Evolutionary conservation across 2,329 filamentous ascomycete genomes (phyloP).

Genomic region (Tolypocladium amazonense): DNA sequence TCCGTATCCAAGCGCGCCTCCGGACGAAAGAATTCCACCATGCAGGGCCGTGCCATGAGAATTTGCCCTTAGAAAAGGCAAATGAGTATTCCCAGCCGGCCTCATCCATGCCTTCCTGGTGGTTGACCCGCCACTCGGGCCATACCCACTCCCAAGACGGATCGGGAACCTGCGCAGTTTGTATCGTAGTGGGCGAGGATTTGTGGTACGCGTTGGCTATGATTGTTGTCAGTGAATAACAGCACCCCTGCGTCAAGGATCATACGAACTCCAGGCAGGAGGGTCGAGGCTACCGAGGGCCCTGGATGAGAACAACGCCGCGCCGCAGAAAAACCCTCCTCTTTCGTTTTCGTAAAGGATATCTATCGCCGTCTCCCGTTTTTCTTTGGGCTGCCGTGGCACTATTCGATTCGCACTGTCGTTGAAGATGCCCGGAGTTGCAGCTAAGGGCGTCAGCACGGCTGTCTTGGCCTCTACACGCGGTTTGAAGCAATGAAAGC

Average conservation of each 20-base stretch:
- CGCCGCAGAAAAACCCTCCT: slow-evolving; percentile 79
- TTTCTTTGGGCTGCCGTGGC: slow-evolving; percentile 18
- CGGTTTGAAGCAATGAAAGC: background rate
- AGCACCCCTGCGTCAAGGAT: background rate
- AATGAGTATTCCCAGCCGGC: slow-evolving; percentile 97
- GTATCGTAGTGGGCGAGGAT: slow-evolving; percentile 54
- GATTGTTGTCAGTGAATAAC: background rate
- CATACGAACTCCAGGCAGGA: slow-evolving; percentile 58
- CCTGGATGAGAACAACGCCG: slow-evolving; percentile 77
- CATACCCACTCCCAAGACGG: slow-evolving; percentile 88
- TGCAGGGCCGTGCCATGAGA: slow-evolving; percentile 78
- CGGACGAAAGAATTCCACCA: slow-evolving; percentile 98
- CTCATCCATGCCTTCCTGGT: slow-evolving; percentile 70
- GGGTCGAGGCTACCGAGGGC: slow-evolving; percentile 83
- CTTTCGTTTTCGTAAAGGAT: slow-evolving; percentile 94
- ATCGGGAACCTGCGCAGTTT: slow-evolving; percentile 85
- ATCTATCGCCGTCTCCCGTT: slow-evolving; percentile 57
- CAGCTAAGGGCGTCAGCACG: slow-evolving; percentile 11
- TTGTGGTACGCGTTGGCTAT: slow-evolving; percentile 52
- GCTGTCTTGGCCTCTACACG: too few relatives aligned
- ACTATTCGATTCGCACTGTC: slow-evolving; percentile 21
- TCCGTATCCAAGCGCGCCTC: slow-evolving; percentile 76
- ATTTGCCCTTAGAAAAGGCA: slow-evolving; percentile 62
- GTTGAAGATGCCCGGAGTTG: slow-evolving; percentile 15
- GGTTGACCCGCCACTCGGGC: slow-evolving; percentile 52